Conservation (phyloP, 23 red algal genomes). For the Porphyridium purpureum region DNA sequence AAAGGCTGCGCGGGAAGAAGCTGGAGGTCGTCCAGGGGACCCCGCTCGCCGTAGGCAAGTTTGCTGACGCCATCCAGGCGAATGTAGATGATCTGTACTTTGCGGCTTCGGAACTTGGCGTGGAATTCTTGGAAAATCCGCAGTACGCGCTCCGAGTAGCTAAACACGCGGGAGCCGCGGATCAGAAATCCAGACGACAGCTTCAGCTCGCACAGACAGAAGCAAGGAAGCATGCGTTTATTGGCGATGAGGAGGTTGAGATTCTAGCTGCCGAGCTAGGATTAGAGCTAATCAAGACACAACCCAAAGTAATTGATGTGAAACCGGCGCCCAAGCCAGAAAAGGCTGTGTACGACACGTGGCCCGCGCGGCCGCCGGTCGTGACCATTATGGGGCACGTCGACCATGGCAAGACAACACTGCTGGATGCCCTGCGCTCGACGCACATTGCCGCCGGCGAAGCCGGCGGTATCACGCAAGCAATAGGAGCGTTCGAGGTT, state of each 20-base stretch:
- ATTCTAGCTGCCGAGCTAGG: not conserved
- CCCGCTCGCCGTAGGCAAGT: no score
- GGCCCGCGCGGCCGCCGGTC: slow-evolving; percentile 31
- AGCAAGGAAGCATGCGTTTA: no score
- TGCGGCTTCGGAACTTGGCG: no score
- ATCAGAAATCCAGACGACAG: no score
- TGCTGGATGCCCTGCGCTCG: slow-evolving; percentile 63
- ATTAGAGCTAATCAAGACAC: not conserved
- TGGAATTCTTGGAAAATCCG: no score
- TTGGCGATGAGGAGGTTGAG: not conserved
- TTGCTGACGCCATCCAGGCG: no score
- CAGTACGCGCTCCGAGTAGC: no score
- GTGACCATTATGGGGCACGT: slow-evolving; percentile 95
- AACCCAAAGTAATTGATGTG: not conserved
- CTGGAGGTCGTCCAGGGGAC: no score
- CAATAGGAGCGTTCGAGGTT: slow-evolving; percentile 59
- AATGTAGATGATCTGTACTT: no score
- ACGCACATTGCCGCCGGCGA: slow-evolving; percentile 43
- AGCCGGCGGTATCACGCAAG: slow-evolving; percentile 92
- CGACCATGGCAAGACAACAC: slow-evolving; percentile 89
- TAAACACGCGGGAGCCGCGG: no score
- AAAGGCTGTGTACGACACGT: not conserved
- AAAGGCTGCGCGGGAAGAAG: no score
- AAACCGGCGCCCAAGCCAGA: not conserved
- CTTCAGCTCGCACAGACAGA: no score